Base-by-base conservation (phyloP, 108 stramenopile genomes). In the Pseudonitzschia multiseries region DNA sequence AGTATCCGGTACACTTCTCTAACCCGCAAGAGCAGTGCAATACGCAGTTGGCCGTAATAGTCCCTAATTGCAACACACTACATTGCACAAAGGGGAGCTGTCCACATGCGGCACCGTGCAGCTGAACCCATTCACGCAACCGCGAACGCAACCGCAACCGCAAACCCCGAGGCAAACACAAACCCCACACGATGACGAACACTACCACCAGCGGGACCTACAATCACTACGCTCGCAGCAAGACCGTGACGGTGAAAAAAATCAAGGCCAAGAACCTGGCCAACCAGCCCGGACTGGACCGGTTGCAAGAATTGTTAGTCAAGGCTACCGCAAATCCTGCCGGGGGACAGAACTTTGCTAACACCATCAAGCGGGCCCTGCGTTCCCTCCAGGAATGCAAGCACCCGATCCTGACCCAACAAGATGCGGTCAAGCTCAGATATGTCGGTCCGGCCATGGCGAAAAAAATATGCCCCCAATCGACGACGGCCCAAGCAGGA, bases 271-370 rank as follows among this genome's bases (percentile, higher is more conserved):
- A 76, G 60, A 26, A 73, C 71, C 41, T 62, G 0, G 73, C 29
- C 44, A 87, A 87, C 68, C 86, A 87, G 74, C 65, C 52, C 24
- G 77, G 48, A 22, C 69, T 80, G 69, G 81, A 77, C 57, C 70
- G 71, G 12, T 70, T 77, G 29, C 44, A 67, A 40, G 63, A 77
- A 72, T 17, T 72, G 2, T 22, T 41, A 6, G 40, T 41, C 1
- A 52, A 43, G 50, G 46, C 71, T 3, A 22, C 33, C n/a, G 15
- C 68, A 52, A 43, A 69, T 24, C 40, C 41, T 0, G 54, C 53
- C 27, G 46, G 46, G 18, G 33, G 29, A 41, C 33, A 62, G 33
- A 74, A 82, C 44, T 84, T 57, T 41, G 53, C 43, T 0, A 51
- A 50, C n/a, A 76, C 78, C 0, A 27, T 87, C 18, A 36, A 73